Evolutionary conservation across 495 filamentous ascomycete species (phyloP).

Genomic region (Hypoxylon lenormandii): DNA sequence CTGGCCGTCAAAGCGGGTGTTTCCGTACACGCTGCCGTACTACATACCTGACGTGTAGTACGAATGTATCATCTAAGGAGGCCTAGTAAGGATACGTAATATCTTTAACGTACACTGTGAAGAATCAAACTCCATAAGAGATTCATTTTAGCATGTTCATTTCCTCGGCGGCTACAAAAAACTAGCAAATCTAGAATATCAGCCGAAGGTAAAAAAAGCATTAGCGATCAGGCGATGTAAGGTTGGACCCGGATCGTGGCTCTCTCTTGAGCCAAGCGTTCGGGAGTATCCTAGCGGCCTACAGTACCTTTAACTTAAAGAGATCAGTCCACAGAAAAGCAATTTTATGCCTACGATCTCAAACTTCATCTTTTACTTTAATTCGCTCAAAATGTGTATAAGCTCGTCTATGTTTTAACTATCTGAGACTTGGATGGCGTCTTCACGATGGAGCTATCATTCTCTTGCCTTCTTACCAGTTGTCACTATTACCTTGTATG

Average conservation of each 20-base stretch:
- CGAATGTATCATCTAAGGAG: background rate
- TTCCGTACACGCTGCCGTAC: background rate
- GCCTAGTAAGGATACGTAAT: conserved; percentile 15
- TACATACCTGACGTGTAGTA: too few species aligned
- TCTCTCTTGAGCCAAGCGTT: conserved; percentile 10
- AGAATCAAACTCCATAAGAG: conserved; percentile 31
- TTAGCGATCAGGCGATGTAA: background rate
- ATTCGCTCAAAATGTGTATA: too few species aligned
- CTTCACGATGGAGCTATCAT: too few species aligned
- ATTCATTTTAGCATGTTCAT: conserved; percentile 12
- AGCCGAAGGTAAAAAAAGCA: background rate
- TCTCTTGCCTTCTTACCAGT: too few species aligned
- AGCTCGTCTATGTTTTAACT: too few species aligned
- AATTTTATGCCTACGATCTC: too few species aligned
- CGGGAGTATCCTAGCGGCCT: conserved; percentile 28
- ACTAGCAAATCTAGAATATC: background rate
- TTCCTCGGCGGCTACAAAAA: background rate
- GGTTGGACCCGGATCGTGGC: conserved; percentile 35
- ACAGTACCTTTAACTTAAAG: background rate
- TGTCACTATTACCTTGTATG: too few species aligned
- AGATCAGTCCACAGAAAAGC: too few species aligned
- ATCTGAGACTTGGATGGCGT: too few species aligned
- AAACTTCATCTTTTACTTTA: too few species aligned
- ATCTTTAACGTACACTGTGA: conserved; percentile 4
- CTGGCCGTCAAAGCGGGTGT: conserved; percentile 14